These are phyloP conservation scores for Auricularia sp. DNA, from an alignment of 768 basidiomycete species.

Conservation along the genomic window DNA sequence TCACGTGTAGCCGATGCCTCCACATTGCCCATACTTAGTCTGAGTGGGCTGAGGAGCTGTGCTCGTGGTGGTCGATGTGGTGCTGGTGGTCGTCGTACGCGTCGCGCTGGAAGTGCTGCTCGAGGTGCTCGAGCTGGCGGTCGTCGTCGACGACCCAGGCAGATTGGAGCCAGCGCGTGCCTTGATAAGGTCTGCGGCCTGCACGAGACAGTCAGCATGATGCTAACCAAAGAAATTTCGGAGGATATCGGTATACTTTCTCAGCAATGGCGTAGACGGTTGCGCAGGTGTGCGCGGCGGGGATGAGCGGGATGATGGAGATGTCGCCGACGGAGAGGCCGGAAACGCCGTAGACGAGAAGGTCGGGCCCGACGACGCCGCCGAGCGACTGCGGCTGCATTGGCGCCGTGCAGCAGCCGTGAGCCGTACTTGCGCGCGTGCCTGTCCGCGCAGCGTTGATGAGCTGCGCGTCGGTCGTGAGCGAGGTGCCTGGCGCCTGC, in stretches of 20 bases:
- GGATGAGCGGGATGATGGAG: constrained; percentile 14
- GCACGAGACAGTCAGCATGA: constrained; percentile 7
- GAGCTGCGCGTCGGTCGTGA: constrained; percentile 12
- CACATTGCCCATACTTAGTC: constrained; percentile 2
- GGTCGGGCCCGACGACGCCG: constrained; percentile 37
- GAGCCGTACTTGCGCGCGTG: constrained; percentile 15
- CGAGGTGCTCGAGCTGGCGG: neutral
- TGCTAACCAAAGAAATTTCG: neutral
- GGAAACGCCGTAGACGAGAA: constrained; percentile 33
- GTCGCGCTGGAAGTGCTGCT: neutral
- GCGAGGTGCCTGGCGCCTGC: constrained; percentile 1
- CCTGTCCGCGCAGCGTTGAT: constrained; percentile 12
- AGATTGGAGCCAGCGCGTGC: neutral
- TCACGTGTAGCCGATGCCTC: constrained; percentile 1
- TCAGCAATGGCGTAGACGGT: constrained; percentile 13
- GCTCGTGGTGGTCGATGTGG: neutral
- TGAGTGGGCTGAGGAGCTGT: neutral
- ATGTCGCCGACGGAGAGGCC: constrained; percentile 31
- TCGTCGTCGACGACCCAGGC: neutral
- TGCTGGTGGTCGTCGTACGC: neutral
- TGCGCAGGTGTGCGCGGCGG: constrained; percentile 14
- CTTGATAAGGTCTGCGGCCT: constrained; percentile 18
- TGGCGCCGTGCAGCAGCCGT: constrained; percentile 26
- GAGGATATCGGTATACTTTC: neutral
- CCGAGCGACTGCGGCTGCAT: constrained; percentile 31